Percentiles rank a stretch among this genome's conserved stretches.
Evolutionary conservation across 2,329 filamentous ascomycete genomes (phyloP).

Genomic region (Sclerotinia sclerotiorum): DNA sequence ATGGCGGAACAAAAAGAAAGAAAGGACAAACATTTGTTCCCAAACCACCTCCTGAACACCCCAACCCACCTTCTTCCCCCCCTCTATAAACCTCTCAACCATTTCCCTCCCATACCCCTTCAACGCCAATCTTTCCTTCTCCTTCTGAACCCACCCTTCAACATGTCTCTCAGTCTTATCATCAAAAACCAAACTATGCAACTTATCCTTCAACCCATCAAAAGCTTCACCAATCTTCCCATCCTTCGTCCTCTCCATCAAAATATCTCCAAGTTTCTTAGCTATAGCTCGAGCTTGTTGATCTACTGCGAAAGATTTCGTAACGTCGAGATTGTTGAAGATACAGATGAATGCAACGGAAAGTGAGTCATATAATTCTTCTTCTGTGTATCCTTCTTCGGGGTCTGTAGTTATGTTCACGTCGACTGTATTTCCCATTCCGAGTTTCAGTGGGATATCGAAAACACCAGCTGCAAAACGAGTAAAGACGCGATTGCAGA

Average conservation of each 20-base stretch:
- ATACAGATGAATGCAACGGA: conserved; percentile 64
- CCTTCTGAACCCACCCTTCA: conserved; percentile 42
- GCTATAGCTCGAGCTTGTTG: conserved; percentile 58
- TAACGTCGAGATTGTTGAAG: conserved; percentile 62
- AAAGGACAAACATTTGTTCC: conserved; percentile 34
- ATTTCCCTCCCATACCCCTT: conserved; percentile 64
- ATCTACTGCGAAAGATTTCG: conserved; percentile 57
- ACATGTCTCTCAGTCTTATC: conserved; percentile 39
- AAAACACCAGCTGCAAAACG: conserved; percentile 54
- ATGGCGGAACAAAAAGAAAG: not conserved
- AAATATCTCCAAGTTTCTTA: conserved; percentile 57
- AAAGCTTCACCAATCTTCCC: conserved; percentile 42
- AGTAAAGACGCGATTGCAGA: conserved; percentile 53
- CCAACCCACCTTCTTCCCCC: conserved; percentile 47
- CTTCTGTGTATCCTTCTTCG: conserved; percentile 15
- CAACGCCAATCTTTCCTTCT: conserved; percentile 52
- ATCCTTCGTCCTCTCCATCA: conserved; percentile 67
- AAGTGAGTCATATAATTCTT: conserved; percentile 44
- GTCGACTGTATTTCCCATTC: conserved; percentile 13
- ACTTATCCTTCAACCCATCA: conserved; percentile 3
- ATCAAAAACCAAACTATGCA: conserved; percentile 8
- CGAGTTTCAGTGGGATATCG: conserved; percentile 46
- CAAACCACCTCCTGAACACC: conserved; percentile 62
- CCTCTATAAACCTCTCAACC: conserved; percentile 63
- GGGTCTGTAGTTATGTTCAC: conserved; percentile 31